Conservation (phyloP, 305 asterid genomes). For the Rubia tinctorum region DNA sequence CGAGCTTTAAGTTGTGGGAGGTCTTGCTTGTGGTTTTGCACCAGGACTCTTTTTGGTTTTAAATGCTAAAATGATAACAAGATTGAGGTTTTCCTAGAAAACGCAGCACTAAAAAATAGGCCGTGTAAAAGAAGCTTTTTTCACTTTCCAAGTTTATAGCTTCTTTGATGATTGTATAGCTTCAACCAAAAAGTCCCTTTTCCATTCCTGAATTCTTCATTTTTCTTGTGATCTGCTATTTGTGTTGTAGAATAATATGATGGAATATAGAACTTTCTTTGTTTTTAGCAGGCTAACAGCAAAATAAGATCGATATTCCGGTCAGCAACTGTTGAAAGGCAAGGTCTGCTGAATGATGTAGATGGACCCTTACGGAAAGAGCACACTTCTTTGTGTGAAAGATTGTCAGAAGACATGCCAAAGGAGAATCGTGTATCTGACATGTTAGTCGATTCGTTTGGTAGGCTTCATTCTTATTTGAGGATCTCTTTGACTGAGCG, state of each 20-base stretch:
- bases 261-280: conserved; percentile 3
- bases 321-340: conserved; percentile 29
- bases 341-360: conserved; percentile 20
- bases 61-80: neutral
- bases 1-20: neutral
- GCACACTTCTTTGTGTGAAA: conserved; percentile 51
- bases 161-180: neutral
- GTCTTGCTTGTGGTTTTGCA: neutral
- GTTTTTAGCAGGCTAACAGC: conserved; percentile 41
- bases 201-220: neutral
- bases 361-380: conserved; percentile 33
- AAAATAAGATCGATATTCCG: conserved; percentile 23
- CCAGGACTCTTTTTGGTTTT: neutral
- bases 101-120: neutral
- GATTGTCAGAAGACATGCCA: conserved; percentile 31
- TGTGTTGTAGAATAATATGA: neutral
- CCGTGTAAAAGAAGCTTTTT: neutral
- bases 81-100: neutral
- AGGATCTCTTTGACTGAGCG: conserved; percentile 93
- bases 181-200: neutral
- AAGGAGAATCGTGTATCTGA: conserved; percentile 49
- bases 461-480: conserved; percentile 85
- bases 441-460: conserved; percentile 84
- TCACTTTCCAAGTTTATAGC: neutral
- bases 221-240: neutral